Percentiles rank a stretch among this genome's conserved stretches.
These are phyloP conservation scores for Beauveria pseudobassiana DNA, from an alignment of 2,329 filamentous ascomycete genomes.

Conservation along the genomic window DNA sequence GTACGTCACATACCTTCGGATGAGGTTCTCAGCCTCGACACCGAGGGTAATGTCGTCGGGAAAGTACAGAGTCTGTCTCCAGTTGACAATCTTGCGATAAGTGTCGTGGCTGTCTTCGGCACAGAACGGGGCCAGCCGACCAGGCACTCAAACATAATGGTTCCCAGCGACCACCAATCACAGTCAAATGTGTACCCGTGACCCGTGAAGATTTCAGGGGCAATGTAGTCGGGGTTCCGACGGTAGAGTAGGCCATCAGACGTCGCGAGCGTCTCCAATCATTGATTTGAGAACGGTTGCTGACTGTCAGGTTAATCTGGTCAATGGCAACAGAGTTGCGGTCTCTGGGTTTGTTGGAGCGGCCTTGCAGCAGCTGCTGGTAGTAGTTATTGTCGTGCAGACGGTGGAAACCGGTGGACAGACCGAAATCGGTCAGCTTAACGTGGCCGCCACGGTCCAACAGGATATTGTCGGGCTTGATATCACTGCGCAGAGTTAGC, in stretches of 20 bases:
- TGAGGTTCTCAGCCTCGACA: conserved; percentile 82
- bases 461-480: conserved; percentile 98
- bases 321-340: conserved; percentile 92
- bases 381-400: conserved; percentile 98
- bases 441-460: conserved; percentile 93
- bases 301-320: conserved; percentile 96
- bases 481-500: conserved; percentile 57
- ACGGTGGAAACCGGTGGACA: conserved; percentile 96
- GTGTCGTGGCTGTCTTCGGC: conserved; percentile 96
- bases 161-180: conserved; percentile 98
- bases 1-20: conserved; percentile 62
- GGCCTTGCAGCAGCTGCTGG: conserved; percentile 84
- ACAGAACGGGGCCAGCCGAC: conserved; percentile 99
- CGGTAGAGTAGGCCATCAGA: conserved; percentile 95
- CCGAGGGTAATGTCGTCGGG: conserved; percentile 89
- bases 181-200: conserved; percentile 95
- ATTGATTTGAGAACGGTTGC: conserved; percentile 95
- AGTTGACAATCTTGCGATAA: conserved; percentile 98
- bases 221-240: conserved; percentile 97
- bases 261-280: conserved; percentile 95
- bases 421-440: conserved; percentile 95
- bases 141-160: conserved; percentile 99
- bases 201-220: conserved; percentile 94
- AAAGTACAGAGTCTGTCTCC: conserved; percentile 92
- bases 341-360: conserved; percentile 66